Base-by-base conservation (phyloP, 2,329 filamentous ascomycete genomes). In the Cercospora sojina region DNA sequence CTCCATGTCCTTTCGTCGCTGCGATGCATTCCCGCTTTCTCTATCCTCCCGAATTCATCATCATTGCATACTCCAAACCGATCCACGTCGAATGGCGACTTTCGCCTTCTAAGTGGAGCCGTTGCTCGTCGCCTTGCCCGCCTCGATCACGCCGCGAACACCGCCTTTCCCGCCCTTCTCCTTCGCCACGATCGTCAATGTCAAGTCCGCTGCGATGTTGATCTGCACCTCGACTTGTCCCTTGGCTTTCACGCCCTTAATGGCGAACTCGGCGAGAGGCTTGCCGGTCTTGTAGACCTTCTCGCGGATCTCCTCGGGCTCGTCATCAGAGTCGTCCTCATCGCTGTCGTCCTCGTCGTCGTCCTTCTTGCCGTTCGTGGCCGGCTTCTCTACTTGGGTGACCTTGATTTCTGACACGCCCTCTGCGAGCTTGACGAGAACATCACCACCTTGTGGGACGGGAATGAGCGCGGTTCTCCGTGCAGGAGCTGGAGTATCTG, bases 191-290 rank as follows among this genome's bases (percentile, higher is more conserved):
- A 97, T 85, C 59, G 90, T 92, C 69, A 97, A 86, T 71, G 85
- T 85, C 64, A 97, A 83, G 77, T 98, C 93, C 27, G 87, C 89
- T 64, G 86, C 87, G 71, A 98, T 90, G 79, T 94, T 96, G 75
- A 98, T 87, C 78, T 92, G 96, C 63, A 98, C 89, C 84, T 99
- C 95, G 71, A 99, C 88, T 84, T 97, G 97, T 75, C 87, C 87
- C 66, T 88, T 90, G 83, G 94, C 93, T 88, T 94, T 94, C 73
- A 96, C 87, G 67, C 85, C 91, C 79, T 87, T 90, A 78, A 99
- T 82, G 32, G 90, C 91, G 10, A 92, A 90, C 83, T 99, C 95
- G 67, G 93, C 93, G 67, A 99, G 87, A 31, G 89, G 84, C 70
- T 85, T 88, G 73, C 91, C 91, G 57, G 92, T 86, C 85, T 96